Conservation (phyloP, 352 stramenopile genomes). For the Bremia lactucae region DNA sequence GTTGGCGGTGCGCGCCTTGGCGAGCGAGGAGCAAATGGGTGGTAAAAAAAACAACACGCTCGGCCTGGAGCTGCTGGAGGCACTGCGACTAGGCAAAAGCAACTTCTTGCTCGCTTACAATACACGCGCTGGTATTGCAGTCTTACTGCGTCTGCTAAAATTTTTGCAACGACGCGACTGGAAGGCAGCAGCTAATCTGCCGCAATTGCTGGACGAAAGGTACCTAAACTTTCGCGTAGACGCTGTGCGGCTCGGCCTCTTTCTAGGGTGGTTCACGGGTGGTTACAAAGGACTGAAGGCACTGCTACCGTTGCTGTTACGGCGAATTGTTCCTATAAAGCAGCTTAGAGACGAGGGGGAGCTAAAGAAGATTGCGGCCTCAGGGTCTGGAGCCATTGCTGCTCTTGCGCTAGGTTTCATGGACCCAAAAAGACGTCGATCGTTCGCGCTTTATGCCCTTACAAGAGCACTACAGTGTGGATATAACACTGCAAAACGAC, state of each 20-base stretch:
- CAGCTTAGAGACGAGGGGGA: constrained; percentile 14
- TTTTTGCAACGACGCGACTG: constrained; percentile 52
- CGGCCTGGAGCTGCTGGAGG: constrained; percentile 48
- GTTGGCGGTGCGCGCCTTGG: constrained; percentile 13
- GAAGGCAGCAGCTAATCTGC: constrained; percentile 35
- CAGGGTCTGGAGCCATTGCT: constrained; percentile 50
- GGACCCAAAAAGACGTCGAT: constrained; percentile 54
- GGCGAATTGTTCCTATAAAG: constrained; percentile 15
- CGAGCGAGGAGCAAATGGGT: constrained; percentile 15
- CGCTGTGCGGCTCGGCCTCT: constrained; percentile 76
- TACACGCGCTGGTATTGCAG: constrained; percentile 65
- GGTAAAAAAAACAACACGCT: constrained; percentile 26
- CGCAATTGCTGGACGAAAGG: constrained; percentile 61
- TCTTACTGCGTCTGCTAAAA: constrained; percentile 59
- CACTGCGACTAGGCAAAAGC: constrained; percentile 55
- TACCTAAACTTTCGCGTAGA: constrained; percentile 74
- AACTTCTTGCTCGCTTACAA: constrained; percentile 86
- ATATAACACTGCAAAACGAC: constrained; percentile 78
- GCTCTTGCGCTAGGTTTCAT: constrained; percentile 55
- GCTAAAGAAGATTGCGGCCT: constrained; percentile 36
- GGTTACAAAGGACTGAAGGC: constrained; percentile 56
- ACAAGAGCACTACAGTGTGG: constrained; percentile 71
- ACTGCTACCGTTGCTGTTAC: constrained; percentile 38
- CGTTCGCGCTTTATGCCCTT: constrained; percentile 73
- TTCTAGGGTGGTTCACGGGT: constrained; percentile 78